Percentiles rank a stretch among this genome's conserved stretches.
Evolutionary conservation across 805 yeast species (phyloP).

Genomic region (Wickerhamiella musiphila): DNA sequence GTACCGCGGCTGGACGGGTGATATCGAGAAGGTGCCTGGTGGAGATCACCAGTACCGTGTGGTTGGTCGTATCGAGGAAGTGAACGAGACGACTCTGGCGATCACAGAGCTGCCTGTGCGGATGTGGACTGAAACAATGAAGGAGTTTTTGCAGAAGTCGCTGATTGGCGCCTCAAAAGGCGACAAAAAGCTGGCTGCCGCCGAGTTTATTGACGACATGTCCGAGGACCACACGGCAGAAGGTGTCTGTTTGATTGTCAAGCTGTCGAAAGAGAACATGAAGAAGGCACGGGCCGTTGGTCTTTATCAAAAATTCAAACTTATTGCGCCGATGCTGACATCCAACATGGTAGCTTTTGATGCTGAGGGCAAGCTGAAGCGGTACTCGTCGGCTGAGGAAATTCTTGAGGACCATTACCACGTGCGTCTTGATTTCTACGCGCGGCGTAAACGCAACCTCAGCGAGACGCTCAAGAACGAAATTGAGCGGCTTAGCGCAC

Average conservation of each 20-base stretch:
- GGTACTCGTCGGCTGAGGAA: slow-evolving; percentile 56
- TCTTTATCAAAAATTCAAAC: slow-evolving; percentile 65
- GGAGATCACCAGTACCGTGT: slow-evolving; percentile 52
- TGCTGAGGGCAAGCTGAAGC: slow-evolving; percentile 69
- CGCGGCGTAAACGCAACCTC: slow-evolving; percentile 72
- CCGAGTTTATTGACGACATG: slow-evolving; percentile 83
- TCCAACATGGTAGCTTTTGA: slow-evolving; percentile 95
- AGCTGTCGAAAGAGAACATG: slow-evolving; percentile 68
- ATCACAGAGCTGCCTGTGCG: slow-evolving; percentile 87
- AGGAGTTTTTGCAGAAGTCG: slow-evolving; percentile 64
- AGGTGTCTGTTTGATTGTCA: slow-evolving; percentile 63
- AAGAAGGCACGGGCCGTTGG: slow-evolving; percentile 57
- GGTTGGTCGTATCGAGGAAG: slow-evolving; percentile 63
- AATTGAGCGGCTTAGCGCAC: slow-evolving; percentile 56
- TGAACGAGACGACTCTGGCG: slow-evolving; percentile 64
- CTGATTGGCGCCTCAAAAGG: slow-evolving; percentile 23
- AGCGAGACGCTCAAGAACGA: slow-evolving; percentile 53
- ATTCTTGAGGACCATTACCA: slow-evolving; percentile 72
- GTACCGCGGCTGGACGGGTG: slow-evolving; percentile 93
- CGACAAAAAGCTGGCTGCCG: slow-evolving; percentile 17
- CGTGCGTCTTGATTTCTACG: slow-evolving; percentile 78
- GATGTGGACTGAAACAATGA: slow-evolving; percentile 83
- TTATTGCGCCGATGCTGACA: slow-evolving; percentile 47
- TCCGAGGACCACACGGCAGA: slow-evolving; percentile 74
- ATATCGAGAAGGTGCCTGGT: slow-evolving; percentile 35